A percentile compares a stretch with the other conserved stretches of the same genome.
These are phyloP conservation scores for Penicillium lagena DNA, from an alignment of 495 filamentous ascomycete species.

Conservation along the genomic window DNA sequence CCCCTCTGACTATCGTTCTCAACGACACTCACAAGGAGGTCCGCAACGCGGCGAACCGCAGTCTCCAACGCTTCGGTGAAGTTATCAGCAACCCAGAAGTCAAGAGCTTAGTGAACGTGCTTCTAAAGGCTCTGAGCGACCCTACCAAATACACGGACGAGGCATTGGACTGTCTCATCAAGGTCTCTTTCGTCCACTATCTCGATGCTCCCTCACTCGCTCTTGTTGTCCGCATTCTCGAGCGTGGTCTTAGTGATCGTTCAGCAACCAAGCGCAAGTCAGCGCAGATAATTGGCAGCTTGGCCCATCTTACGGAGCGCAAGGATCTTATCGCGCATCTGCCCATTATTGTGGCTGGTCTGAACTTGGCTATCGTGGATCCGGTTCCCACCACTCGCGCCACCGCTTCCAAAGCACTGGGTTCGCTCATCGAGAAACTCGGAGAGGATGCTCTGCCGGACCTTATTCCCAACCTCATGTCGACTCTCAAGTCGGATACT, in stretches of 20 bases:
- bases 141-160: conserved; percentile 97
- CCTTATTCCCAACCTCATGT: conserved; percentile 95
- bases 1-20: conserved; percentile 83
- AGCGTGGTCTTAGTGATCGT: conserved; percentile 82
- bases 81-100: conserved; percentile 98
- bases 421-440: conserved; percentile 92
- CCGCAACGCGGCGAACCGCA: conserved; percentile 81
- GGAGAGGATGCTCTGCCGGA: conserved; percentile 96
- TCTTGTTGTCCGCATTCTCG: conserved; percentile 87
- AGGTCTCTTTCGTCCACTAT: conserved; percentile 93
- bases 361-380: conserved; percentile 85
- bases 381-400: conserved; percentile 96
- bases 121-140: conserved; percentile 94
- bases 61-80: conserved; percentile 93
- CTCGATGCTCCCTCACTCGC: conserved; percentile 93
- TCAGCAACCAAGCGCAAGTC: conserved; percentile 94
- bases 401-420: conserved; percentile 91
- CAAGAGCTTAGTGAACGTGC: conserved; percentile 78
- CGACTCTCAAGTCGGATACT: conserved; percentile 93
- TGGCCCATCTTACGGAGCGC: conserved; percentile 93
- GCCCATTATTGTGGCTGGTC: conserved; percentile 84
- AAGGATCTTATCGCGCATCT: conserved; percentile 90
- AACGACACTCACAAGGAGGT: conserved; percentile 99
- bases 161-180: conserved; percentile 88
- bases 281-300: conserved; percentile 91